These are phyloP conservation scores for Populus tremula DNA, from an alignment of 345 rosid species.

Conservation along the genomic window DNA sequence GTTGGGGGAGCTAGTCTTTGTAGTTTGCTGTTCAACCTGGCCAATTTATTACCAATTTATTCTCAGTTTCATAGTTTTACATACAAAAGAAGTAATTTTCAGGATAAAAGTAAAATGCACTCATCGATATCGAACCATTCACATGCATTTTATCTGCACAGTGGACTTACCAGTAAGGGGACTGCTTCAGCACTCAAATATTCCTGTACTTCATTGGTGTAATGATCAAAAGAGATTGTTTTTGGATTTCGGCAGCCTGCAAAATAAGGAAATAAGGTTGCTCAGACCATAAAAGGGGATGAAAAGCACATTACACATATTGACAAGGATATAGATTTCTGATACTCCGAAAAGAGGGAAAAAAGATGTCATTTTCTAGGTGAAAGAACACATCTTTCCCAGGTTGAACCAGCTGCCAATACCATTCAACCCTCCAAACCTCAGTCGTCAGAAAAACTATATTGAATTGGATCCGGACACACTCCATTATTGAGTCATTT, in stretches of 20 bases:
- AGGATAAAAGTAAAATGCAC: neutral
- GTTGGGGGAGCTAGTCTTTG: constrained; percentile 5
- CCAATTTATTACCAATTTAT: neutral
- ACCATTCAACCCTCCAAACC: neutral
- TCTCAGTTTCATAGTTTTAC: neutral
- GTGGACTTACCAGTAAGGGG: constrained; percentile 28
- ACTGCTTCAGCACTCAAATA: constrained; percentile 35
- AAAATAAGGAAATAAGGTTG: constrained; percentile 1
- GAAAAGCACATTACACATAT: neutral
- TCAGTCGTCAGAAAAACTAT: neutral
- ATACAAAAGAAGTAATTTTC: constrained; percentile 1
- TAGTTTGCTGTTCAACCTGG: constrained; percentile 23
- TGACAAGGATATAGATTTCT: neutral
- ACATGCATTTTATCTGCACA: neutral
- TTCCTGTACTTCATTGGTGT: constrained; percentile 27
- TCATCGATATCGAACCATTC: neutral
- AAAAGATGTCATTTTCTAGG: neutral
- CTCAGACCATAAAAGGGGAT: neutral
- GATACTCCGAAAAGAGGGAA: neutral
- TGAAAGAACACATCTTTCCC: neutral
- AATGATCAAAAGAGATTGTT: constrained; percentile 43
- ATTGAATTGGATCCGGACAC: neutral
- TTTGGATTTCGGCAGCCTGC: constrained; percentile 50
- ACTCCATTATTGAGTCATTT: neutral
- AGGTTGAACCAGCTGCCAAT: neutral